Evolutionary conservation across 2,329 filamentous ascomycete species (phyloP).

Genomic region (Curvularia eragrostidis): DNA sequence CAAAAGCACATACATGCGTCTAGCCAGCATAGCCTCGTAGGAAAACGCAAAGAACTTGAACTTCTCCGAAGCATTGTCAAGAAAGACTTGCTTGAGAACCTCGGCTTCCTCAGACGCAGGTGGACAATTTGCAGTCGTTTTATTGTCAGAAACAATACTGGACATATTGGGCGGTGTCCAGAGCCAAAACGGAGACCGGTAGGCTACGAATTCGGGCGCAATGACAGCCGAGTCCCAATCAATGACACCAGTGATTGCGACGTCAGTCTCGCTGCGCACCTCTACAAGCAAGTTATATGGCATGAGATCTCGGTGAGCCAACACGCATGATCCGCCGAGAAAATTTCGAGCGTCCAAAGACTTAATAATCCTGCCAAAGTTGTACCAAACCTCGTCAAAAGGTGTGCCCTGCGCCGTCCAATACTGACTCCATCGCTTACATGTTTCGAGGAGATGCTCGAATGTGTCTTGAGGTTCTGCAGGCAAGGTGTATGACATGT

Average conservation of each 20-base stretch:
- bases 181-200: constrained; percentile 41
- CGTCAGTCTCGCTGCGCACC: neutral
- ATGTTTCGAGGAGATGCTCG: neutral
- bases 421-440: neutral
- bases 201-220: constrained; percentile 42
- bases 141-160: neutral
- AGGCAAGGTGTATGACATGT: neutral
- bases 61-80: neutral
- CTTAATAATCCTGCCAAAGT: neutral
- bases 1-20: neutral
- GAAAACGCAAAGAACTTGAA: neutral
- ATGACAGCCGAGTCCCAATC: constrained; percentile 48
- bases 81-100: neutral
- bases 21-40: neutral
- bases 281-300: neutral
- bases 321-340: neutral
- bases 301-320: neutral
- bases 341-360: neutral
- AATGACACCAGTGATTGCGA: neutral
- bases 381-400: neutral
- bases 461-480: neutral
- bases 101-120: neutral
- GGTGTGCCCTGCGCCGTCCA: neutral
- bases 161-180: constrained; percentile 22
- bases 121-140: neutral